Base-by-base conservation (phyloP, 768 basidiomycete species). In the Mycena crocata region DNA sequence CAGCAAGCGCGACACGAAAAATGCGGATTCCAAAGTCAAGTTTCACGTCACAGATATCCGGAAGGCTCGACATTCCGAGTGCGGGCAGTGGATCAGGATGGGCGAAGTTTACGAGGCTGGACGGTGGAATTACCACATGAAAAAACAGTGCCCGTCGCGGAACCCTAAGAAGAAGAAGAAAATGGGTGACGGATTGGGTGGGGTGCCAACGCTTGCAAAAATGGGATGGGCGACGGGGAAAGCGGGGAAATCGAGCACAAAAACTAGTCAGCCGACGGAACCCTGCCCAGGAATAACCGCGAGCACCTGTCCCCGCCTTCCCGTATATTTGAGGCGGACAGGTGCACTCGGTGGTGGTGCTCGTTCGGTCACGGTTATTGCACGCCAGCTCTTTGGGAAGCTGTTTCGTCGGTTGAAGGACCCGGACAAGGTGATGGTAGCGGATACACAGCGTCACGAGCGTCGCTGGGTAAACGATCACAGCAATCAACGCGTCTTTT, bases 381-480 rank as follows among this genome's bases (percentile, higher is more conserved):
- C 73, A 1, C 15, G 21, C 1, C 54, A 67, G 34, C 21, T 48
- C n/a, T 74, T 64, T 55, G 34, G 49, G 21, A 66, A 57, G 35
- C 19, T 28, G 15, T 69, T 57, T 51, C 7, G 51, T 2, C 13
- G 30, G 5, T 52, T 72, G 28, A 42, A 3, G 34, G 14, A 34
- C 13, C 39, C 10, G 32, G 51, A 62, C 49, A 74, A 69, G 39
- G 26, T 31, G 3, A 24, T 35, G 5, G 73, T 75, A 17, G 42
- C 34, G 21, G 19, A 46, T 48, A 34, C 39, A 6, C 72, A 75
- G 46, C n/a, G n/a, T 3, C 68, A 74, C 30, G 64, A 71, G 17
- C 69, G 69, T 21, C 42, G 10, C 7, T 80, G 79, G 78, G 49
- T 48, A 42, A 80, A 77, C 48, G 73, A 77, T 62, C 72, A 73